phyloP scores from a whole-genome alignment of 441 rosid species.

The Euphorbia celastroides region DNA sequence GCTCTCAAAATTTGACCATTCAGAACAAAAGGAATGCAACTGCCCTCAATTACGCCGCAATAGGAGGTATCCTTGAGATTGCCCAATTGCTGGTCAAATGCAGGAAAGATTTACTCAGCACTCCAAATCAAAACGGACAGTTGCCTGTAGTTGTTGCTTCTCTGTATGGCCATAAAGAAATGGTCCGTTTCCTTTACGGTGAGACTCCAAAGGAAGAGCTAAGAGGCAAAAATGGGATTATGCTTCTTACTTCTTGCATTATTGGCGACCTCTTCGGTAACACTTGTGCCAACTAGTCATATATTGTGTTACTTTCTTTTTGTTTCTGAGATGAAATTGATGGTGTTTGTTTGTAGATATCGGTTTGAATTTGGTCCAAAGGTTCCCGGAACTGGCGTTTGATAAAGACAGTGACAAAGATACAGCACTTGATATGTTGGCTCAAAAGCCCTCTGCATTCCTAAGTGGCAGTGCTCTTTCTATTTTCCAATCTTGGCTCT shows the following conservation, averaged over 20 bases:
- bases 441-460: constrained; percentile 57
- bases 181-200: constrained; percentile 27
- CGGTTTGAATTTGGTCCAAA: constrained; percentile 28
- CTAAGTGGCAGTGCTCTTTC: constrained; percentile 47
- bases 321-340: no score
- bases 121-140: constrained; percentile 22
- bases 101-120: constrained; percentile 14
- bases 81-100: constrained; percentile 21
- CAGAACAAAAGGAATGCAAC: constrained; percentile 27
- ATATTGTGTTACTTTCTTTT: no score
- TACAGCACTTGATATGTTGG: constrained; percentile 50
- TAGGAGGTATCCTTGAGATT: constrained; percentile 26
- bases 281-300: no score
- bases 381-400: constrained; percentile 22
- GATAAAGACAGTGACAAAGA: constrained; percentile 39
- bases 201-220: constrained; percentile 19
- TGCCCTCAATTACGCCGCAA: constrained; percentile 32
- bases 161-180: constrained; percentile 24
- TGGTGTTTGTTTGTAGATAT: constrained; percentile 13
- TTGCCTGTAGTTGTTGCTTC: constrained; percentile 42
- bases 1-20: constrained; percentile 11
- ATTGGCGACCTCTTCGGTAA: constrained; percentile 31
- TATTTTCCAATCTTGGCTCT: constrained; percentile 50
- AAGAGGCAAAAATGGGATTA: constrained; percentile 26
- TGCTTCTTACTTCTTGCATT: constrained; percentile 35